Conservation (phyloP, 805 yeast species). For the Yamadazyma nakazawae region DNA sequence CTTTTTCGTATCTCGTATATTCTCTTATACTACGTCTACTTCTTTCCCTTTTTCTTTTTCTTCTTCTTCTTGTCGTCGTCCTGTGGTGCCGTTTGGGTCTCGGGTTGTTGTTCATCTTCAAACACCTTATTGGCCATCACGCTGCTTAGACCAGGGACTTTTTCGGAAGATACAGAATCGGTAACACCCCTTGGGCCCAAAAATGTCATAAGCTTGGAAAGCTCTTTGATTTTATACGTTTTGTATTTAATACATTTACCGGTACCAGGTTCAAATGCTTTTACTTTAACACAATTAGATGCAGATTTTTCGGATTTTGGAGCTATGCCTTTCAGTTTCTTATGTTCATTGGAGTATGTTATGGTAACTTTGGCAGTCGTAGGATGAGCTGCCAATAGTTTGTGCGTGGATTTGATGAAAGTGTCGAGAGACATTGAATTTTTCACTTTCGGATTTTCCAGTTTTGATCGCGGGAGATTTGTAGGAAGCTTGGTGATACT, state of each 20-base stretch:
- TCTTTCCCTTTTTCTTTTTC: not conserved
- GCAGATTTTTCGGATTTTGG: constrained; percentile 18
- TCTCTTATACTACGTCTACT: not conserved
- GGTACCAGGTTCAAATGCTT: constrained; percentile 60
- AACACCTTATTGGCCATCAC: constrained; percentile 38
- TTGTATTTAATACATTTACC: constrained; percentile 59
- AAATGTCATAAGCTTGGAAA: constrained; percentile 67
- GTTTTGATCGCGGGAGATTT: not conserved
- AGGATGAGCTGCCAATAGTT: constrained; percentile 36
- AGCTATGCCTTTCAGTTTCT: constrained; percentile 18
- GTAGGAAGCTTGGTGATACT: too few relatives aligned
- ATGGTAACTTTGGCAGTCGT: constrained; percentile 32
- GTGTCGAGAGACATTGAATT: constrained; percentile 9
- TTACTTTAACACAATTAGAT: constrained; percentile 45
- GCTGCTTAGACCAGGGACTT: constrained; percentile 34
- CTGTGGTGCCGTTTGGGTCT: constrained; percentile 10
- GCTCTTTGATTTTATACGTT: constrained; percentile 66
- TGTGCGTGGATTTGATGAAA: constrained; percentile 15
- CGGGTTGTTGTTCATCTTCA: constrained; percentile 15
- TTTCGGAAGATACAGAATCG: constrained; percentile 8
- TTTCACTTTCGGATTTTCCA: not conserved
- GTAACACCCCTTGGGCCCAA: constrained; percentile 67
- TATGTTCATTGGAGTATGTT: constrained; percentile 31
- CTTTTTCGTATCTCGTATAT: not conserved
- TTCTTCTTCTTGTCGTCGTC: constrained; percentile 4